Evolutionary conservation across 208 protist species (phyloP).

Genomic region (Leishmania turanica): DNA sequence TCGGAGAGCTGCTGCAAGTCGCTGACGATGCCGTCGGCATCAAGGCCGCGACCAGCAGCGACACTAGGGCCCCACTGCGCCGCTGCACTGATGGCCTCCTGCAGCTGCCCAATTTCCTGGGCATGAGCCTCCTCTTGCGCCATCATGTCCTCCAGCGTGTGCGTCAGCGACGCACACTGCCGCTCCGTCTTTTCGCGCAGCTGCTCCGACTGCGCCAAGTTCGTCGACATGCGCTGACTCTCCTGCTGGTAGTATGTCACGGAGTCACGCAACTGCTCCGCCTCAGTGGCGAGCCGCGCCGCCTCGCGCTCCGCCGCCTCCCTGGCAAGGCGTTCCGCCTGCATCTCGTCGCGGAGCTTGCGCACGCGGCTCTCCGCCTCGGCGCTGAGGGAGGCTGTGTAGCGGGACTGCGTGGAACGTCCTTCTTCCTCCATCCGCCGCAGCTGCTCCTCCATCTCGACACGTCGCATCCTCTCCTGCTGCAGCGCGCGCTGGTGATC

Average conservation of each 20-base stretch:
- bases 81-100: constrained; percentile 18
- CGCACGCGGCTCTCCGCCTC: constrained; percentile 35
- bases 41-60: neutral
- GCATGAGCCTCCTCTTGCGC: constrained; percentile 43
- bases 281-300: constrained; percentile 22
- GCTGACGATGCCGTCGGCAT: constrained; percentile 20
- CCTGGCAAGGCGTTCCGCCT: constrained; percentile 23
- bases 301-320: constrained; percentile 26
- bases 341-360: constrained; percentile 36
- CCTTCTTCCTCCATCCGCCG: constrained; percentile 19
- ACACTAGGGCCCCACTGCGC: constrained; percentile 13
- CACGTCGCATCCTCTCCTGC: constrained; percentile 32
- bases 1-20: constrained; percentile 41
- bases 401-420: constrained; percentile 7
- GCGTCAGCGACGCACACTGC: constrained; percentile 37
- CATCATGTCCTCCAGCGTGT: constrained; percentile 53
- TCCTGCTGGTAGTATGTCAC: constrained; percentile 38
- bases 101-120: constrained; percentile 31
- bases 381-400: constrained; percentile 16
- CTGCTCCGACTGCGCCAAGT: constrained; percentile 36
- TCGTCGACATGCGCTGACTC: constrained; percentile 12
- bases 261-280: constrained; percentile 30
- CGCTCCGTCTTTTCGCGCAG: constrained; percentile 33
- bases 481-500: constrained; percentile 32
- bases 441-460: constrained; percentile 32